Base-by-base conservation (phyloP, 805 yeast species). In the Candida pseudofarinosa region DNA sequence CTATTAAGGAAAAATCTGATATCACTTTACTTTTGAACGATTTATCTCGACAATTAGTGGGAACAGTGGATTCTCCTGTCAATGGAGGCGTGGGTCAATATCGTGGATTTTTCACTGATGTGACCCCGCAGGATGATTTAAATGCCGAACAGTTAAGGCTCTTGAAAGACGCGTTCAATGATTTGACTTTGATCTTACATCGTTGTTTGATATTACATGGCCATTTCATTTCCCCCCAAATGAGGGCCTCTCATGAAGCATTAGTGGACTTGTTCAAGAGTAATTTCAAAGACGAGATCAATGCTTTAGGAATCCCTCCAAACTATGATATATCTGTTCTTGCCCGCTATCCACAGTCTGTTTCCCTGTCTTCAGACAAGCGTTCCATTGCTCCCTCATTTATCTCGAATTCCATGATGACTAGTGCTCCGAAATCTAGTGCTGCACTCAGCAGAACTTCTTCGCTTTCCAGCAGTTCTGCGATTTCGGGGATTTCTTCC, bases 21-120 rank as follows among this genome's bases (percentile, higher is more conserved):
- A 67, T 62, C 38, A 56, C 69, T 2, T 63, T 80, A 0, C 59
- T 76, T 20, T 81, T 82, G 58, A 74, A 76, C 50, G 88, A 81
- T 55, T 64, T 85, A 46, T 81, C 90, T 4, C 71, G 91, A 60
- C 80, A 79, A 54, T 66, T 83, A 42, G 77, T 88, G 2, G 96
- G 96, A 35, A 86, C 96, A 0, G 90, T 89, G 42, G 95, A 88
- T 58, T 80, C 96, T 0, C 96, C 96, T 3, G 91, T 88, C 4
- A 88, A 88, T 58, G 97, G 97, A 30, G 97, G 97, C 44, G 86
- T 88, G 49, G 86, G 88, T 2, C 88, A 85, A 57, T 88, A 85
- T 63, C 73, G 90, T 42, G 76, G 76, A 2, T 87, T 88, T 58
- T 78, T 85, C 56, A 62, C 60, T 31, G 74, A 71, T 38, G 51